Evolutionary conservation across 495 filamentous ascomycete species (phyloP).

Genomic region (Xylaria grammica): DNA sequence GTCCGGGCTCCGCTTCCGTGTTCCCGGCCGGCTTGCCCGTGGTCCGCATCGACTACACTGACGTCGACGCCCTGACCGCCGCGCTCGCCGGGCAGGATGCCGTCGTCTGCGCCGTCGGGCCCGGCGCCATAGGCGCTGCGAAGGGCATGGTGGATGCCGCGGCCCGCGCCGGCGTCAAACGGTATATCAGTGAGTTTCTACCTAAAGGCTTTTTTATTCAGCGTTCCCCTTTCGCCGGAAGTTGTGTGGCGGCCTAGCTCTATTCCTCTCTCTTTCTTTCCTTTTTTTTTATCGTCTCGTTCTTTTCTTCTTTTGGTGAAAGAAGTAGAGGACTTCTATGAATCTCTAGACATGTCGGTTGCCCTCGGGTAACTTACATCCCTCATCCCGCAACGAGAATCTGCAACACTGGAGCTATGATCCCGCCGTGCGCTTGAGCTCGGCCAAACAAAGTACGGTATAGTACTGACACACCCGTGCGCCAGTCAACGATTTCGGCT

Average conservation of each 20-base stretch:
- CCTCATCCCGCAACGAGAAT: not conserved
- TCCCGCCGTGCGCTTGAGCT: not conserved
- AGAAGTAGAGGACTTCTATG: not conserved
- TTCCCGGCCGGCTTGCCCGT: slow-evolving; percentile 41
- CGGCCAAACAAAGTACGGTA: too few species aligned
- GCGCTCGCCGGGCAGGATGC: slow-evolving; percentile 53
- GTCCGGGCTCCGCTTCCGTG: slow-evolving; percentile 38
- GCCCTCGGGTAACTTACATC: not conserved
- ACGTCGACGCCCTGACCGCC: slow-evolving; percentile 40
- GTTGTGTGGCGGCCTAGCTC: not conserved
- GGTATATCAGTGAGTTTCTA: slow-evolving; percentile 43
- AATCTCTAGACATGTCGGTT: too few species aligned
- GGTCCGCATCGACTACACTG: slow-evolving; percentile 48
- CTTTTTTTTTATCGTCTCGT: not conserved
- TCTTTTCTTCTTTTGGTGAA: not conserved
- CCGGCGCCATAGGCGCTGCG: slow-evolving; percentile 37
- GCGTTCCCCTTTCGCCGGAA: not conserved
- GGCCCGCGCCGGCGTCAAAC: slow-evolving; percentile 50
- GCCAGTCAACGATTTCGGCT: slow-evolving; percentile 57
- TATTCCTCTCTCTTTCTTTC: not conserved
- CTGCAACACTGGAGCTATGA: too few species aligned
- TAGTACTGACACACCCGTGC: not conserved
- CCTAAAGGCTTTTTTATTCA: not conserved
- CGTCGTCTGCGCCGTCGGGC: slow-evolving; percentile 44
- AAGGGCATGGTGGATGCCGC: slow-evolving; percentile 56